These are phyloP conservation scores for Gossypium herbaceum DNA, from an alignment of 345 rosid genomes.

Conservation along the genomic window DNA sequence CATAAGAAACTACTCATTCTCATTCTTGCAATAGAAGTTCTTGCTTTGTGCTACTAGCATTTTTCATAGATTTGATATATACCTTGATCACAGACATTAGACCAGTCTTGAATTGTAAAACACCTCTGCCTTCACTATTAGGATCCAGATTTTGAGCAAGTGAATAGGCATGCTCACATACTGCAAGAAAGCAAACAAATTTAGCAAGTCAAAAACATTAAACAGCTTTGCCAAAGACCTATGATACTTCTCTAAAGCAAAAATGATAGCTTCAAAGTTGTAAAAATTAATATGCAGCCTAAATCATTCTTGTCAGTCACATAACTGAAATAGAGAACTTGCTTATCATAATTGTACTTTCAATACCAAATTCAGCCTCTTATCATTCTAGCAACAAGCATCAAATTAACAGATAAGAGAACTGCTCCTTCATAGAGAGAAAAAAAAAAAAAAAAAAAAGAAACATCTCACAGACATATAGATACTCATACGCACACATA, in stretches of 20 bases:
- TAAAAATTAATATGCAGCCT: background rate
- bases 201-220: slow-evolving; percentile 14
- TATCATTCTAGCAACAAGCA: background rate
- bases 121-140: slow-evolving; percentile 96
- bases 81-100: slow-evolving; percentile 97
- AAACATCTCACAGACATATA: too few species aligned
- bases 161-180: slow-evolving; percentile 94
- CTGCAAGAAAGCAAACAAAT: slow-evolving; percentile 38
- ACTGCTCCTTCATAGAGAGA: background rate
- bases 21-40: background rate
- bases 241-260: background rate
- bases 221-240: background rate
- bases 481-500: background rate
- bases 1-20: background rate
- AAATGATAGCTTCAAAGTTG: background rate
- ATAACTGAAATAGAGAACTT: background rate
- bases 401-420: background rate
- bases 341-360: background rate
- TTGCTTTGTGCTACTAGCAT: background rate
- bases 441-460: background rate
- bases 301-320: background rate
- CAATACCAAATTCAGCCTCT: background rate
- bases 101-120: slow-evolving; percentile 95
- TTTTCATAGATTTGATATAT: slow-evolving; percentile 3
- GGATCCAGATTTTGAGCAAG: slow-evolving; percentile 97